Percentiles rank a stretch among this genome's conserved stretches.
phyloP scores from a whole-genome alignment of 2,329 filamentous ascomycete genomes.

The Phoma sp. region DNA sequence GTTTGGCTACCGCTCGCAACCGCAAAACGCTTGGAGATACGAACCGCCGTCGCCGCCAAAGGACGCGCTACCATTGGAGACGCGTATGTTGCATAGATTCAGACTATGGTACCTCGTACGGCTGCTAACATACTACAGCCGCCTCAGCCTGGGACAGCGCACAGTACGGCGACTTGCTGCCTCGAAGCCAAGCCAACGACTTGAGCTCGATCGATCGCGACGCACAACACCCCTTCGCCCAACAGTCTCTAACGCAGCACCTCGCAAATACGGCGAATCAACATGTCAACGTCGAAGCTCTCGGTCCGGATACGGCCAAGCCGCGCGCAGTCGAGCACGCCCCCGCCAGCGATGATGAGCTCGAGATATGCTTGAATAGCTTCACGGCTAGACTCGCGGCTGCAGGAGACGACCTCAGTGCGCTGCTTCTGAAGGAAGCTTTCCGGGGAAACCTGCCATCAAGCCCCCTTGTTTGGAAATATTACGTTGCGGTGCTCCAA shows the following conservation, averaged over 20 bases:
- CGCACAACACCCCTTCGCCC: neutral
- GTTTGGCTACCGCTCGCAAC: slow-evolving; percentile 34
- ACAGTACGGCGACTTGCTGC: neutral
- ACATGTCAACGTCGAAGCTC: neutral
- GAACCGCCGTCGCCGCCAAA: slow-evolving; percentile 39
- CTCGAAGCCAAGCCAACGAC: neutral
- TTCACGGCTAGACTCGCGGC: slow-evolving; percentile 1
- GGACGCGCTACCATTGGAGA: slow-evolving; percentile 15
- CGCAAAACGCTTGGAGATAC: slow-evolving; percentile 42
- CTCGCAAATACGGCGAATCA: neutral
- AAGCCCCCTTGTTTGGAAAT: slow-evolving; percentile 1
- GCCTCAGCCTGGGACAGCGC: neutral
- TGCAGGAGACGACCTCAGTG: neutral
- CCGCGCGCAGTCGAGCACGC: neutral
- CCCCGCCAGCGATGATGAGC: neutral
- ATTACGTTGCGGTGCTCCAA: slow-evolving; percentile 4
- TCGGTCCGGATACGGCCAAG: neutral
- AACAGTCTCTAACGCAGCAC: neutral
- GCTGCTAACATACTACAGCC: slow-evolving; percentile 3
- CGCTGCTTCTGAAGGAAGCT: neutral
- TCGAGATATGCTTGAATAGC: slow-evolving; percentile 1
- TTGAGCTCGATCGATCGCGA: neutral
- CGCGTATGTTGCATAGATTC: slow-evolving; percentile 23
- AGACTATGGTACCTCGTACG: neutral
- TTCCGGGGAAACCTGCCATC: slow-evolving; percentile 3